Base-by-base conservation (phyloP, 176 grass and related monocot species). In the Elaeis guineensis region DNA sequence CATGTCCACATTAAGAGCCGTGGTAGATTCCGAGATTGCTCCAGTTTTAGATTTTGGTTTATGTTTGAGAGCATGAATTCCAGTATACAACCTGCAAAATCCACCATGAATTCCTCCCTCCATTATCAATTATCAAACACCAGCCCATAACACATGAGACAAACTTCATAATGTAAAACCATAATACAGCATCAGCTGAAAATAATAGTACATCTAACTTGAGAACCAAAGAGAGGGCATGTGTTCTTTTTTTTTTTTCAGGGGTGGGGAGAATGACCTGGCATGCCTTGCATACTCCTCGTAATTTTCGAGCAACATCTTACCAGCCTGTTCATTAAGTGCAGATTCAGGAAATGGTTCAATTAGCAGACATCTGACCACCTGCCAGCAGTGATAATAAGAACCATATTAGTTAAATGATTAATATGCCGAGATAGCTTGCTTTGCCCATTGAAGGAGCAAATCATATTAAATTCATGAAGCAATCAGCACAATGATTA, bases 261-360 rank as follows among this genome's bases (percentile, higher is more conserved):
- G 21, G 19, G 22, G 8, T 21, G 8, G 20, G 22, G 20, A 2
- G 35, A 7, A 74, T 71, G 9, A 92, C 87, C 93, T 92, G 62
- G 93, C 93, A 80, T 89, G 87, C 21, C 84, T 65, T 62, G 93
- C 81, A 56, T 89, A 97, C 69, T 97, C 81, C 49, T 83, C 67
- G 4, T 97, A 97, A 69, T 97, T 97, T 62, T 89, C 84, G 17
- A 97, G 84, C 21, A 97, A 22, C 79, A 97, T 67, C 72, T 97
- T 97, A 69, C 87, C 93, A 49, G 93, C 87, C 71, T 97, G 93
- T 63, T 97, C 93, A 65, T 92, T 92, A 25, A 97, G 84, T 22
- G 87, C 87, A 66, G 93, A 97, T 86, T 97, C 87, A 0, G 93
- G 87, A 54, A 97, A 97, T 62, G 93, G 81, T 76, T 89, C 93